Base-by-base conservation (phyloP, 2,329 filamentous ascomycete genomes). In the Fusarium marasasianum region DNA sequence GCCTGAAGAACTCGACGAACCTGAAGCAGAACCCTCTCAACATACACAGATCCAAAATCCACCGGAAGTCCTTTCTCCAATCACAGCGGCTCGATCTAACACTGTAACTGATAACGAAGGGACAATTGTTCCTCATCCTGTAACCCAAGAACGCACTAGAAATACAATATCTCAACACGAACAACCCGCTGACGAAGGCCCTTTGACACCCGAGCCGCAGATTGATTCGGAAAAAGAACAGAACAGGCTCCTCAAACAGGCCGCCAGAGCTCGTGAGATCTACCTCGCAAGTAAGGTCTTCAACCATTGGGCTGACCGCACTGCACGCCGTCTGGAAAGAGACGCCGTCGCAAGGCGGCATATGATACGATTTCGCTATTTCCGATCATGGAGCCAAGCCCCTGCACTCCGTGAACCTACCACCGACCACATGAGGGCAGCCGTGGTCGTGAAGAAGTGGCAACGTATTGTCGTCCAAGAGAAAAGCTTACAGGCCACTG, bases 261-360 rank as follows among this genome's bases (percentile, higher is more conserved):
- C 92, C 37, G 85, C 84, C 3, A 87, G 89, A 74, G 91, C 91
- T 51, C 89, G 92, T 67, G 87, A 93, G 77, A 82, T 93, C 17
- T 92, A 90, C 75, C 84, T 94, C 12, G 82, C 81, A 17, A 82
- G 79, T 71, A 83, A 79, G 71, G 76, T 79, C 24, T 82, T 81
- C 66, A 83, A 81, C 64, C 81, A 82, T 72, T 97, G 94, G 94
- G 88, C 89, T 17, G 87, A 88, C 62, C 85, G 88, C 57, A 88
- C 93, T 17, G 87, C 86, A 11, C 90, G 93, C 20, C 90, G 94
- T 77, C 85, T 91, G 22, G 87, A 90, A 71, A 88, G 90, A 45
- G 94, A 93, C 8, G 89, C 88, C 9, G 86, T 90, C 47, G 94
- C 93, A 26, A 88, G 92, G 71, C 86, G 90, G 70, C 92, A 94